Percentiles rank a stretch among this genome's conserved stretches.
Conservation (phyloP, 164 flowering plant genomes). For the Cinnamomum micranthum region DNA sequence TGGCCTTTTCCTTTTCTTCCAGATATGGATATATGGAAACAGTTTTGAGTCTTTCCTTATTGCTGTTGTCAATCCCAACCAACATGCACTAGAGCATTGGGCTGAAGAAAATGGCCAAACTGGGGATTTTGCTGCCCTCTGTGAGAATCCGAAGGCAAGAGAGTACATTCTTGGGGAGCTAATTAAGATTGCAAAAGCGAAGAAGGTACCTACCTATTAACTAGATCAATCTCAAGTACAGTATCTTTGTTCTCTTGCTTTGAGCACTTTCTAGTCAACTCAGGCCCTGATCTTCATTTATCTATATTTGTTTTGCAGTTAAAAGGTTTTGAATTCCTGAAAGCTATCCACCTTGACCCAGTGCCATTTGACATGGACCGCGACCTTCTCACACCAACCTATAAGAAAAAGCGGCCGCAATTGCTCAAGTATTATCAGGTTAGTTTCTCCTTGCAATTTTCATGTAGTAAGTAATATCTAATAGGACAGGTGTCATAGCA, state of each 20-base stretch:
- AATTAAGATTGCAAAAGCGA: constrained; percentile 66
- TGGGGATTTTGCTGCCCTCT: constrained; percentile 72
- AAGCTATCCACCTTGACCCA: constrained; percentile 88
- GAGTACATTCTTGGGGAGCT: constrained; percentile 75
- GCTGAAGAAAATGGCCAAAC: constrained; percentile 54
- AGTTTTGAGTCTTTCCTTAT: constrained; percentile 90
- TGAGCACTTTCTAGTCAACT: not conserved
- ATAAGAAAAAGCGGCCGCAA: constrained; percentile 98
- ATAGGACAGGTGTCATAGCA: not conserved
- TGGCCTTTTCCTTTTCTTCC: constrained; percentile 22
- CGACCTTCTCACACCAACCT: constrained; percentile 94
- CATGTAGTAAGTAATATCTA: not conserved
- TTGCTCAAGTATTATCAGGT: constrained; percentile 89
- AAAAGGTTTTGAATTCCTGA: constrained; percentile 91
- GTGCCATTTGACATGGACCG: constrained; percentile 91
- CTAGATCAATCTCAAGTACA: too few species aligned
- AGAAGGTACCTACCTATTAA: constrained; percentile 50
- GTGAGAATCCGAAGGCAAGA: constrained; percentile 74
- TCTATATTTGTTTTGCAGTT: constrained; percentile 44
- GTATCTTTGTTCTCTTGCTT: not conserved
- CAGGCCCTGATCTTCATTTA: not conserved
- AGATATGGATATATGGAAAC: constrained; percentile 97
- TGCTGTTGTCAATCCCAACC: constrained; percentile 80
- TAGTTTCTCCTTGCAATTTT: not conserved
- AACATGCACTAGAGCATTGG: constrained; percentile 62